A percentile compares a stretch with the other conserved stretches of the same genome.
Evolutionary conservation across 495 filamentous ascomycete genomes (phyloP).

Genomic region (Aspergillus incahuasiensis): DNA sequence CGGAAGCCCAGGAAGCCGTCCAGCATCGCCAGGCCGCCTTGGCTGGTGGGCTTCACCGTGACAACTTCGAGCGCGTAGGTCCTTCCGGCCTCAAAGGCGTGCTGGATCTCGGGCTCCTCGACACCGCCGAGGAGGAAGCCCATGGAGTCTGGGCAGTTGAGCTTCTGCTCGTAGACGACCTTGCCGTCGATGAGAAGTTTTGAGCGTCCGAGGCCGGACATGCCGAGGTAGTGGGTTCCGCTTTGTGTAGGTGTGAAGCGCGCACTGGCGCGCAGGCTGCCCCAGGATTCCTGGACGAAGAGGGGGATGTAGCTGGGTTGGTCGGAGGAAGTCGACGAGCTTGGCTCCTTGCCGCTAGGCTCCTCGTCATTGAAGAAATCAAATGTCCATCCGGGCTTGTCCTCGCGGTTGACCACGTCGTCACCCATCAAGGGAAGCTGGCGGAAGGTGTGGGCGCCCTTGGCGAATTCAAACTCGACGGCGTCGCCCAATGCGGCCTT

Average conservation of each 20-base stretch:
- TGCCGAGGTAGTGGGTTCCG: slow-evolving; percentile 11
- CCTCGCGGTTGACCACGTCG: not conserved
- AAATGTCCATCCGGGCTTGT: slow-evolving; percentile 4
- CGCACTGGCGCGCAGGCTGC: not conserved
- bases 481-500: slow-evolving; percentile 5
- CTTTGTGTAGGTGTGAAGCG: slow-evolving; percentile 1
- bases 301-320: not conserved
- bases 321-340: not conserved
- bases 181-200: slow-evolving; percentile 9
- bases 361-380: not conserved
- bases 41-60: not conserved
- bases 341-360: not conserved
- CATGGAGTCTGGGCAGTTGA: slow-evolving; percentile 16
- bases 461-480: slow-evolving; percentile 9
- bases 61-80: not conserved
- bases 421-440: slow-evolving; percentile 3
- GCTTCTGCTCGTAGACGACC: slow-evolving; percentile 12
- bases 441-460: slow-evolving; percentile 8
- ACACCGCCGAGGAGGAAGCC: slow-evolving; percentile 9
- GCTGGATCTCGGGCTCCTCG: slow-evolving; percentile 9
- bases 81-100: slow-evolving; percentile 10
- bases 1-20: slow-evolving; percentile 10
- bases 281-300: slow-evolving; percentile 2
- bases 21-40: slow-evolving; percentile 1
- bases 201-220: slow-evolving; percentile 10